Base-by-base conservation (phyloP, 495 filamentous ascomycete genomes). In the Aspergillus affinis region DNA sequence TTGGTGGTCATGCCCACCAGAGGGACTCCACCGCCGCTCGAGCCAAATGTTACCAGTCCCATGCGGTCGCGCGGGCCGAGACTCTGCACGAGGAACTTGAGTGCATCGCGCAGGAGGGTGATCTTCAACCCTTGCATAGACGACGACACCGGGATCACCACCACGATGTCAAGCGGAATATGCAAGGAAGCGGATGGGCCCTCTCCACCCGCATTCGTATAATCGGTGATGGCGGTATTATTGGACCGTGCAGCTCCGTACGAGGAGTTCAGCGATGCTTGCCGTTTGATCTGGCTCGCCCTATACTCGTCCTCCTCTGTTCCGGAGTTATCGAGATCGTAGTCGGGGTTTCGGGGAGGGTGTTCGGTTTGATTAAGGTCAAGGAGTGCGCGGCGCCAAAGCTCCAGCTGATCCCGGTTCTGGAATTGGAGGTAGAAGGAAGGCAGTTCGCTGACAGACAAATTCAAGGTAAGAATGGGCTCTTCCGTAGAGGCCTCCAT, bases 91-190 rank as follows among this genome's bases (percentile, higher is more conserved):
- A 99, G 88, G 72, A 97, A 99, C 51, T 90, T 92, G 32, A 99
- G 83, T 6, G 92, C 86, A 72, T 98, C 94, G n/a, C 92, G 88
- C 8, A 99, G 84, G 0, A 99, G 82, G 51, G 90, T 96, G 64
- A 99, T 97, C 75, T 99, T 99, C 51, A 99, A 82, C 6, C 95
- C 94, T 73, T 97, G 94, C 94, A 98, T 99, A 0, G 94, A 99
- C 6, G 95, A 96, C 10, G 94, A 97, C 12, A 98, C 92, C 0
- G 94, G 94, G 51, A 99, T 94, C 36, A 99, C 94, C 8, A 98
- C 90, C 3, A 99, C 93, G 47, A 99, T 86, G 69, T 99, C 94
- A 36, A 98, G 82, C 17, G 94, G 95, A 47, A 98, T 92, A 70
- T 98, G 94, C 57, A 96, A 70, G 1, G 90, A 84, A 4, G 82